Percentiles rank a stretch among this genome's conserved stretches.
phyloP scores from a whole-genome alignment of 441 rosid species.

The Macaranga tanarius region DNA sequence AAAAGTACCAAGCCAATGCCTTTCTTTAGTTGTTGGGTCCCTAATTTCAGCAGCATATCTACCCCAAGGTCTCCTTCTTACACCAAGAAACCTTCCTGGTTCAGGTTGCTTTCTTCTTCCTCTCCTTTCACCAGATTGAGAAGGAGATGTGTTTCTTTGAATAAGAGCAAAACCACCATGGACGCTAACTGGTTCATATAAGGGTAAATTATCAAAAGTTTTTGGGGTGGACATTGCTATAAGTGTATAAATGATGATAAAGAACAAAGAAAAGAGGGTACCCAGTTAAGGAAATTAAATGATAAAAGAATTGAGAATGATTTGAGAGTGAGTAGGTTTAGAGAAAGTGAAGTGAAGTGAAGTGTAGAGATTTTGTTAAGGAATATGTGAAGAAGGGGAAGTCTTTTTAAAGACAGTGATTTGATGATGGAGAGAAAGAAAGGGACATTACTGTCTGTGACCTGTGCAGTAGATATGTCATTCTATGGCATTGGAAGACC shows the following conservation, averaged over 20 bases:
- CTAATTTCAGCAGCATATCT: conserved; percentile 89
- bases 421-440: conserved; percentile 15
- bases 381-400: conserved; percentile 15
- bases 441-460: conserved; percentile 10
- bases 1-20: conserved; percentile 93
- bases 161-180: conserved; percentile 54
- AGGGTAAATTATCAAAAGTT: conserved; percentile 32
- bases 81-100: conserved; percentile 87
- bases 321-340: neutral
- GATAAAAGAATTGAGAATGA: neutral
- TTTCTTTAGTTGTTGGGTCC: conserved; percentile 91
- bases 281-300: neutral
- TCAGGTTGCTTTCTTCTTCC: conserved; percentile 82
- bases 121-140: conserved; percentile 58
- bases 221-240: conserved; percentile 44
- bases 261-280: conserved; percentile 12
- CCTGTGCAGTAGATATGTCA: conserved; percentile 23
- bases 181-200: conserved; percentile 34
- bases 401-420: conserved; percentile 39
- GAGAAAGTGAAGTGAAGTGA: neutral
- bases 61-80: conserved; percentile 91
- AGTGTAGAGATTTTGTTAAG: conserved; percentile 14
- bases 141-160: conserved; percentile 53
- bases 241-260: neutral
- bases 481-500: conserved; percentile 22